Base-by-base conservation (phyloP, 345 rosid species). In the Passiflora organensis region DNA sequence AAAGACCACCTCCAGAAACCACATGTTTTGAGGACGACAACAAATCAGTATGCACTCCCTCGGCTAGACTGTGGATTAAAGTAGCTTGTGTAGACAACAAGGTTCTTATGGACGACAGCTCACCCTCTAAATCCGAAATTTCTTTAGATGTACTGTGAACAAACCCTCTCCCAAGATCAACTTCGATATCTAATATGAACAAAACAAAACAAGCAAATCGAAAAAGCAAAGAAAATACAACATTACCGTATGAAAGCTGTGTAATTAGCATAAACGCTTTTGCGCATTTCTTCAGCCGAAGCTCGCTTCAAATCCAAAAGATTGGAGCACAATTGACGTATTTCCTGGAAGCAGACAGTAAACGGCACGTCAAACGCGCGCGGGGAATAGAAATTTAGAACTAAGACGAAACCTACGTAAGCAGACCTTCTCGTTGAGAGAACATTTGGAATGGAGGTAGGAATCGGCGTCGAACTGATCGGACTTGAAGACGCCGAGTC, bases 271-370 rank as follows among this genome's bases (percentile, higher is more conserved):
- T 87, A 94, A 14, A 94, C 99, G 63, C 97, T 94, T 69, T 74
- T 85, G 13, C 99, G 82, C 99, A 94, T 87, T 78, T 89, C 99
- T 65, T 94, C 99, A 5, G 99, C 99, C 14, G 99, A 94, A 60
- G 83, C 90, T 81, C 70, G 87, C 84, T 94, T 94, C 82, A 94
- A 77, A 77, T 89, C 97, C 81, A 94, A 60, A 56, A 94, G 80
- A 70, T 78, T 64, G 2, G 91, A 80, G 62, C 96, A 85, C 53
- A 94, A 62, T 48, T 85, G 93, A 67, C 79, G 85, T 61, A 94
- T 68, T 75, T 94, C 99, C 99, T 94, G 79, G 16, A n/a, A 63
- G 37, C 53, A 19, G 2, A 32, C 4, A 8, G 17, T 18, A 1
- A 34, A 14, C 13, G 13, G 41, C 13, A 1, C 21, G 10, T 15